Evolutionary conservation across 2,329 filamentous ascomycete species (phyloP).

Genomic region (Teratosphaeria viscida): DNA sequence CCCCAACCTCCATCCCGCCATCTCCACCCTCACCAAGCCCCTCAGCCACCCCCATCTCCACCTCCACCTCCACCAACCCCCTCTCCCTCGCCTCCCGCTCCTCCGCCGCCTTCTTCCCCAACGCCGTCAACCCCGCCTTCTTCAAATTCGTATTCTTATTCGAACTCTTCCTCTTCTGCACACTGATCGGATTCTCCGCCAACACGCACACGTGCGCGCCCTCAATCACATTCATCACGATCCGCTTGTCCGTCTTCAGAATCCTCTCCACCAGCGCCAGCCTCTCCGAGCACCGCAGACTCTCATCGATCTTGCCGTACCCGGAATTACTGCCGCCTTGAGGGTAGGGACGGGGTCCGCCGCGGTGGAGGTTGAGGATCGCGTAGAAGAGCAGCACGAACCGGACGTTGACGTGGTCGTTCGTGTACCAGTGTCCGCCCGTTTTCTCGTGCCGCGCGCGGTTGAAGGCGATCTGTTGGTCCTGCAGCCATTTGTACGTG

Average conservation of each 20-base stretch:
- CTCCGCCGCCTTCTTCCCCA: neutral
- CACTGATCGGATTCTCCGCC: constrained; percentile 10
- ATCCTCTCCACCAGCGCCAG: constrained; percentile 7
- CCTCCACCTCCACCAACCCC: neutral
- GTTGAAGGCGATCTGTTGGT: constrained; percentile 9
- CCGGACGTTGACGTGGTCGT: constrained; percentile 9
- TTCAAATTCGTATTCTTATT: constrained; percentile 10
- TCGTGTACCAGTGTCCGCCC: constrained; percentile 6
- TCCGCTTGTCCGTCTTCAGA: constrained; percentile 11
- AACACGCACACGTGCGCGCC: constrained; percentile 13
- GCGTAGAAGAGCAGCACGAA: constrained; percentile 12
- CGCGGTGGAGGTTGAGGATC: constrained; percentile 9
- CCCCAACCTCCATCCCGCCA: neutral
- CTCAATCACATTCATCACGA: constrained; percentile 16
- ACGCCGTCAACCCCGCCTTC: constrained; percentile 4
- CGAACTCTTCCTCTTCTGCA: constrained; percentile 7
- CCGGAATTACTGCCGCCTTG: constrained; percentile 13
- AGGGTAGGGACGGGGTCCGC: constrained; percentile 10
- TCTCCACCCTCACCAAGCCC: neutral
- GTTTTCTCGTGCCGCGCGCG: constrained; percentile 5
- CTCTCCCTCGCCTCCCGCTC: neutral
- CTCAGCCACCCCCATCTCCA: neutral
- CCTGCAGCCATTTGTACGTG: neutral
- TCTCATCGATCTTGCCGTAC: constrained; percentile 11
- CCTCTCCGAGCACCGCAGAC: constrained; percentile 7